Percentiles rank a stretch among this genome's conserved stretches.
Evolutionary conservation across 805 yeast species (phyloP).

Genomic region (Ascoidea asiatica): DNA sequence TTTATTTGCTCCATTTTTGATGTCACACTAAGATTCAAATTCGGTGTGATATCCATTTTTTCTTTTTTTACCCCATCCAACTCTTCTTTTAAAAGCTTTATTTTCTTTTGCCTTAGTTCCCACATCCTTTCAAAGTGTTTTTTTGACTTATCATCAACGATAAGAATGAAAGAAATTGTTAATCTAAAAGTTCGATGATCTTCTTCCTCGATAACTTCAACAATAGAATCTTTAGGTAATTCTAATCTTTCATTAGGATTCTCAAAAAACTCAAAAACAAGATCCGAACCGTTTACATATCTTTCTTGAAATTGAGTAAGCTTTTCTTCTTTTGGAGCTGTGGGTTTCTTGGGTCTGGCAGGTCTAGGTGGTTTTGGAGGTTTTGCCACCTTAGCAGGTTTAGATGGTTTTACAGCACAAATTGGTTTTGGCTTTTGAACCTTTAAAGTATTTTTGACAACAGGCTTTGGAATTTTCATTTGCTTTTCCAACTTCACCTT

Average conservation of each 20-base stretch:
- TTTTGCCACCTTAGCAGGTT: conserved; percentile 9
- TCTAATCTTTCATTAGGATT: conserved; percentile 60
- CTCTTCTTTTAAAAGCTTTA: neutral
- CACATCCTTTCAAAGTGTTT: conserved; percentile 1
- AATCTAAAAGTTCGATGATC: conserved; percentile 12
- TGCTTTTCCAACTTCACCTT: conserved; percentile 9
- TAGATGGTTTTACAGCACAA: neutral
- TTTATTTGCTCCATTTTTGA: too few relatives aligned
- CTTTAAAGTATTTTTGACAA: neutral
- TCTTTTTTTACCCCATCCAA: conserved; percentile 11
- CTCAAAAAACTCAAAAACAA: conserved; percentile 79
- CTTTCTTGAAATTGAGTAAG: conserved; percentile 69
- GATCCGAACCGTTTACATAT: conserved; percentile 51
- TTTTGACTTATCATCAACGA: conserved; percentile 9
- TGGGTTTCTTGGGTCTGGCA: conserved; percentile 6
- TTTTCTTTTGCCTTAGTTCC: conserved; percentile 11
- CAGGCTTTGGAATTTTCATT: neutral
- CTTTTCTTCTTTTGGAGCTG: conserved; percentile 32
- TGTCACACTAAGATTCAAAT: too few relatives aligned
- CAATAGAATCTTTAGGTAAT: conserved; percentile 64
- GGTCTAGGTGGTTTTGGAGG: conserved; percentile 11
- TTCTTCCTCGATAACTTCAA: conserved; percentile 35
- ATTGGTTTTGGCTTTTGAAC: neutral
- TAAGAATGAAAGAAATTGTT: conserved; percentile 22
- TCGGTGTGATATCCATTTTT: too few relatives aligned